These are phyloP conservation scores for Pseudogymnoascus sp. DNA, from an alignment of 2,329 filamentous ascomycete genomes.

Conservation along the genomic window DNA sequence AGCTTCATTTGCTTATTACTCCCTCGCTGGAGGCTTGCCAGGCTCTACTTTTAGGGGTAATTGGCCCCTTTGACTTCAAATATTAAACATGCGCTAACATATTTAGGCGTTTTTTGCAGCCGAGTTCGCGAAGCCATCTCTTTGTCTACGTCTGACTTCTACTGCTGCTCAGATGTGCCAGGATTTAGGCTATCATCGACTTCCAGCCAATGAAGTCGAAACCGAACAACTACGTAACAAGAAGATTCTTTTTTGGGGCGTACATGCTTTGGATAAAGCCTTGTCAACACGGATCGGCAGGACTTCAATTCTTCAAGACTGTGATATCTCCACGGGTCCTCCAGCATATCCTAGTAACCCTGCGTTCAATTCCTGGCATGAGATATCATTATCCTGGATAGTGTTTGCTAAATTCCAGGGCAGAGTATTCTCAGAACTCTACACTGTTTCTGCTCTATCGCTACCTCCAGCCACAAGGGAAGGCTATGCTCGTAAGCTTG, in stretches of 20 bases:
- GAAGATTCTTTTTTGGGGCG: conserved; percentile 13
- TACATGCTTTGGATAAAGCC: conserved; percentile 14
- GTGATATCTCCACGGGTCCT: conserved; percentile 13
- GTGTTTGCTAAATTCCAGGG: conserved; percentile 12
- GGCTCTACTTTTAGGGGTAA: conserved; percentile 10
- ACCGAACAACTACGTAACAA: conserved; percentile 6
- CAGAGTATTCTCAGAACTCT: conserved; percentile 11
- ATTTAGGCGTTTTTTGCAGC: not conserved
- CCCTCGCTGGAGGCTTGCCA: conserved; percentile 9
- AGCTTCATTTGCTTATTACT: conserved; percentile 10
- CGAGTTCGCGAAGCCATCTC: conserved; percentile 6
- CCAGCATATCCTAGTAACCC: not conserved
- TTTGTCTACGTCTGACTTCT: conserved; percentile 8
- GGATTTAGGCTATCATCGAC: conserved; percentile 10
- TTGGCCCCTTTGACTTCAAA: not conserved
- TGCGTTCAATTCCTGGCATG: conserved; percentile 8
- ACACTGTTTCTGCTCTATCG: conserved; percentile 9
- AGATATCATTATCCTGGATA: conserved; percentile 13
- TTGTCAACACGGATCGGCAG: conserved; percentile 14
- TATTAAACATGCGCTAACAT: not conserved
- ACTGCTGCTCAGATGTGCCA: conserved; percentile 10
- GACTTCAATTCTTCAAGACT: conserved; percentile 14
- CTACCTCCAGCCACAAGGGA: not conserved
- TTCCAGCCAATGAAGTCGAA: conserved; percentile 1
- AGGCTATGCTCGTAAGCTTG: not conserved